phyloP scores from a whole-genome alignment of 2,329 filamentous ascomycete species.

The Phyllosticta capitalensis region DNA sequence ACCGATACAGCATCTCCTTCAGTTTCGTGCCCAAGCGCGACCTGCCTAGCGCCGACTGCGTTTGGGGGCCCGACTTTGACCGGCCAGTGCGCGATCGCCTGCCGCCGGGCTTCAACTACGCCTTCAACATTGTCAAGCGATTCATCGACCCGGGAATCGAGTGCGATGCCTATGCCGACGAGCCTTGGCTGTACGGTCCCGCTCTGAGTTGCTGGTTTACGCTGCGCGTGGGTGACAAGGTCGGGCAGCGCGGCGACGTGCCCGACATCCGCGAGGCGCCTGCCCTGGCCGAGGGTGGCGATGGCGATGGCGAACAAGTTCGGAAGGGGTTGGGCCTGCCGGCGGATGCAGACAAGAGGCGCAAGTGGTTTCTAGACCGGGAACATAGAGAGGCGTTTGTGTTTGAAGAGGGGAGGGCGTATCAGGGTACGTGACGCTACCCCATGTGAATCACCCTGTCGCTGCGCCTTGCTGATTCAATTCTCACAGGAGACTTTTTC shows the following conservation, averaged over 20 bases:
- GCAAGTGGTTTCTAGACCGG: conserved; percentile 32
- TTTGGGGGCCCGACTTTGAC: conserved; percentile 29
- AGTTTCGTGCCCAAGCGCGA: conserved; percentile 27
- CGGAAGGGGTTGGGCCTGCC: conserved; percentile 27
- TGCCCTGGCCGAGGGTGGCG: conserved; percentile 32
- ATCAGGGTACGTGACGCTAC: conserved; percentile 21
- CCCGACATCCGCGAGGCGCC: background rate
- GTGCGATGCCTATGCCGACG: conserved; percentile 27
- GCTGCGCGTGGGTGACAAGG: conserved; percentile 22
- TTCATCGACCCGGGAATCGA: conserved; percentile 28
- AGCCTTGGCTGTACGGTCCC: conserved; percentile 29
- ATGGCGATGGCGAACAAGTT: conserved; percentile 27
- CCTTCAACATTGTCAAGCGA: conserved; percentile 27
- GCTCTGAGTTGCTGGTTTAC: conserved; percentile 26
- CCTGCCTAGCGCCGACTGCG: conserved; percentile 21
- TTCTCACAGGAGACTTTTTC: conserved; percentile 30
- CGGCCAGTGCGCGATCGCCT: conserved; percentile 27
- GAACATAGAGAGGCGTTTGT: conserved; percentile 21
- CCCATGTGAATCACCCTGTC: too few species aligned
- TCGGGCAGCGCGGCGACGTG: background rate
- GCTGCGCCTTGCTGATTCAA: too few species aligned
- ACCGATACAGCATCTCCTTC: conserved; percentile 28
- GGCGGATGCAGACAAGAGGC: conserved; percentile 31
- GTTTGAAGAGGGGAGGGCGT: conserved; percentile 36
- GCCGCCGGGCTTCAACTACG: conserved; percentile 27